A percentile compares a stretch with the other conserved stretches of the same genome.
These are phyloP conservation scores for Phytophthora rubi DNA, from an alignment of 352 stramenopile species.

Conservation along the genomic window DNA sequence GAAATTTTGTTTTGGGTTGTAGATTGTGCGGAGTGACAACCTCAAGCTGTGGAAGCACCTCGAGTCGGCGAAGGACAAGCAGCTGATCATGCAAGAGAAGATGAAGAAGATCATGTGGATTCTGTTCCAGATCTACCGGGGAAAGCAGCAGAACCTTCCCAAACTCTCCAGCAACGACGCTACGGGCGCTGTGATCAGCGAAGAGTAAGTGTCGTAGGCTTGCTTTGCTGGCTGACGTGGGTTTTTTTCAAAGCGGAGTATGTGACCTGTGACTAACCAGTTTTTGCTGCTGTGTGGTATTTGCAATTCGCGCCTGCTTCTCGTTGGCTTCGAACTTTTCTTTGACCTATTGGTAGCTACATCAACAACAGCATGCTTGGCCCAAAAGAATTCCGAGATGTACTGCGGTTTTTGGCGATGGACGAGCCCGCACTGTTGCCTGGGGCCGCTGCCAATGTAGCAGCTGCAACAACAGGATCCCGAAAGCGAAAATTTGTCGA, in stretches of 20 bases:
- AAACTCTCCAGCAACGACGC: constrained; percentile 73
- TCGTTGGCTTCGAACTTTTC: constrained; percentile 24
- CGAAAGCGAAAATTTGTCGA: constrained; percentile 89
- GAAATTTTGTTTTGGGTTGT: constrained; percentile 5
- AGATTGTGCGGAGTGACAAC: constrained; percentile 90
- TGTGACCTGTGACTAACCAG: constrained; percentile 33
- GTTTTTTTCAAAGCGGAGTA: background rate
- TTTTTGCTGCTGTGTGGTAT: constrained; percentile 44
- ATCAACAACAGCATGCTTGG: constrained; percentile 80
- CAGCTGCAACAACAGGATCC: constrained; percentile 40
- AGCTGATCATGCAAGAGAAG: constrained; percentile 91
- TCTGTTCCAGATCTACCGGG: constrained; percentile 89
- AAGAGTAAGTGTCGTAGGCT: constrained; percentile 74
- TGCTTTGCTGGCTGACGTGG: constrained; percentile 1
- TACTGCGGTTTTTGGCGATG: constrained; percentile 86
- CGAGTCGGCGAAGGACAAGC: constrained; percentile 85
- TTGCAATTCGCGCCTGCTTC: constrained; percentile 25
- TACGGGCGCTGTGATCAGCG: constrained; percentile 60
- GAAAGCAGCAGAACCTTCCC: constrained; percentile 76
- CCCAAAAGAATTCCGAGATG: constrained; percentile 86
- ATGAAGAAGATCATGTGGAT: constrained; percentile 94
- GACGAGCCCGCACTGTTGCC: constrained; percentile 80
- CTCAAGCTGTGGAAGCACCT: constrained; percentile 90
- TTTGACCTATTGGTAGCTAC: constrained; percentile 75
- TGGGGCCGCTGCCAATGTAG: constrained; percentile 48